These are phyloP conservation scores for Apiospora koreana DNA, from an alignment of 2,329 filamentous ascomycete genomes.

Conservation along the genomic window DNA sequence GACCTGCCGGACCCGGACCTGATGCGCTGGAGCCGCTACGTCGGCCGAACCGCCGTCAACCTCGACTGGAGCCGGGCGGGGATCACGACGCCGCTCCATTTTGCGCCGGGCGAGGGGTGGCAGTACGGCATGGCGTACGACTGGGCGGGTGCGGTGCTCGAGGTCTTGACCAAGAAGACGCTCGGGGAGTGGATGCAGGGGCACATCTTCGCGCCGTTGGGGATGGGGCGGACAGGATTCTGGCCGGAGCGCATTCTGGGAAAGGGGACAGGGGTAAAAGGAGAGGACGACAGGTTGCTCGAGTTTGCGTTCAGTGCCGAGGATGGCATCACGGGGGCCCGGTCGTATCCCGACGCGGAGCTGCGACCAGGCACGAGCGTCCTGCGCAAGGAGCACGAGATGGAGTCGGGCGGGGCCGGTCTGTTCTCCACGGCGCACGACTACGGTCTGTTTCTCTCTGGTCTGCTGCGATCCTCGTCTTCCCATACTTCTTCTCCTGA, in stretches of 20 bases:
- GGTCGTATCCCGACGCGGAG: conserved; percentile 15
- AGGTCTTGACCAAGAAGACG: conserved; percentile 37
- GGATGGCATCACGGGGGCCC: neutral
- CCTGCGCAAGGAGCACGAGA: conserved; percentile 30
- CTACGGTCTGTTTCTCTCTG: conserved; percentile 38
- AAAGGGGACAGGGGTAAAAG: neutral
- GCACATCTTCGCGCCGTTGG: conserved; percentile 38
- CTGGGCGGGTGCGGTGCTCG: conserved; percentile 48
- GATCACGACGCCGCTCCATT: conserved; percentile 39
- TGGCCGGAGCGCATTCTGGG: conserved; percentile 29
- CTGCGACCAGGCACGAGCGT: conserved; percentile 23
- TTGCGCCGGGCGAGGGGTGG: conserved; percentile 46
- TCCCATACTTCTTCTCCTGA: neutral
- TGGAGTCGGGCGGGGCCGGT: conserved; percentile 46
- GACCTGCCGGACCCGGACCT: conserved; percentile 29
- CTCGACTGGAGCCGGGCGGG: conserved; percentile 33
- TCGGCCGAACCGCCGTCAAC: conserved; percentile 21
- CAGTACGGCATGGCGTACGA: conserved; percentile 44
- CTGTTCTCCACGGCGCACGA: conserved; percentile 43
- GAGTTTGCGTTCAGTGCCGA: neutral
- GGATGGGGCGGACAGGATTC: conserved; percentile 39
- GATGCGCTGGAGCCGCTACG: neutral
- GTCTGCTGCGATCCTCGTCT: conserved; percentile 25
- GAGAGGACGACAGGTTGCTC: neutral
- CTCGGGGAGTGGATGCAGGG: conserved; percentile 40